Conservation (phyloP, 768 basidiomycete genomes). For the Leccinellum rugosiceps region DNA sequence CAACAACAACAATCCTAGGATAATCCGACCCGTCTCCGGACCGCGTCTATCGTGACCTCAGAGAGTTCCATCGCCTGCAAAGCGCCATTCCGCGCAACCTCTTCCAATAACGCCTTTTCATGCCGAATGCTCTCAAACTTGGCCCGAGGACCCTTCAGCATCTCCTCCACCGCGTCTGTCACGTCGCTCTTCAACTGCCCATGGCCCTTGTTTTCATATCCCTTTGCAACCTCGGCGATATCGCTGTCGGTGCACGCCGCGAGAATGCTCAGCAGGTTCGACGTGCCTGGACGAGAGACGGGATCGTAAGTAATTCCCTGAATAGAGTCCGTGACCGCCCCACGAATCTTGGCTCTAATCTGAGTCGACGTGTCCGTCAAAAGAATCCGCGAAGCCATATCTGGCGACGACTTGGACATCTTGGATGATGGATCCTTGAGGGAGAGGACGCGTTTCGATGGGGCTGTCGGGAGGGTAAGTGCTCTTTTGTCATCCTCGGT, state of each 20-base stretch:
- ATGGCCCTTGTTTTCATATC: slow-evolving; percentile 56
- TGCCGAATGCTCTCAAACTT: slow-evolving; percentile 64
- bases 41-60: slow-evolving; percentile 58
- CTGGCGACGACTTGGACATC: slow-evolving; percentile 93
- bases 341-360: slow-evolving; percentile 69
- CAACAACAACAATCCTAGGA: slow-evolving; percentile 19
- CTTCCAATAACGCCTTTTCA: slow-evolving; percentile 57
- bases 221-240: slow-evolving; percentile 41
- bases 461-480: slow-evolving; percentile 44
- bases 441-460: slow-evolving; percentile 79
- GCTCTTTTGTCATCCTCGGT: neutral
- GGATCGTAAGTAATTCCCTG: slow-evolving; percentile 80
- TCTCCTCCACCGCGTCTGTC: slow-evolving; percentile 64
- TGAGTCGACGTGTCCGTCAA: slow-evolving; percentile 67
- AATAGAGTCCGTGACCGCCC: slow-evolving; percentile 83
- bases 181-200: slow-evolving; percentile 73
- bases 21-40: slow-evolving; percentile 66
- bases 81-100: slow-evolving; percentile 64
- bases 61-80: slow-evolving; percentile 62
- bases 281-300: slow-evolving; percentile 69
- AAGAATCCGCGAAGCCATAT: slow-evolving; percentile 76
- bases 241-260: slow-evolving; percentile 63
- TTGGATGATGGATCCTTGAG: slow-evolving; percentile 82
- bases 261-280: slow-evolving; percentile 79
- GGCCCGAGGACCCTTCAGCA: slow-evolving; percentile 60